These are phyloP conservation scores for Cercospora nicotianae DNA, from an alignment of 2,329 filamentous ascomycete genomes.

Conservation along the genomic window DNA sequence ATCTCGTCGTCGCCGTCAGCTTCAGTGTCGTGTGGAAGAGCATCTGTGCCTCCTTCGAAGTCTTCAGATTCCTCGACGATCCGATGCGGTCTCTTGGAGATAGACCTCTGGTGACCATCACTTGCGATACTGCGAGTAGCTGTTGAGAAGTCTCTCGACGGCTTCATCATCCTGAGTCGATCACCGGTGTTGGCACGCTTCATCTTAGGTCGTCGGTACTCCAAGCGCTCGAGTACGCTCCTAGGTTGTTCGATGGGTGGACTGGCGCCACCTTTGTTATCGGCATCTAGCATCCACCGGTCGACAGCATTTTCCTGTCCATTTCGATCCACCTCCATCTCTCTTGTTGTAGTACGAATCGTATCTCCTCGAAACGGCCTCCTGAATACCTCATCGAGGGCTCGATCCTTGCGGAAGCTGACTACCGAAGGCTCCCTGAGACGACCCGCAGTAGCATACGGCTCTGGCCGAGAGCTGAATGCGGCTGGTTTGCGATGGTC, in stretches of 20 bases:
- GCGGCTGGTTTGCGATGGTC: slow-evolving; percentile 35
- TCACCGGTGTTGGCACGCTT: slow-evolving; percentile 51
- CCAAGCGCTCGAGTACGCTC: slow-evolving; percentile 59
- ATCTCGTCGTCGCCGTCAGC: slow-evolving; percentile 90
- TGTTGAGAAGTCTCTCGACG: slow-evolving; percentile 50
- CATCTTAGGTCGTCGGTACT: slow-evolving; percentile 55
- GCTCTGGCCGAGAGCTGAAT: slow-evolving; percentile 44
- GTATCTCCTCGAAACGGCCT: slow-evolving; percentile 62
- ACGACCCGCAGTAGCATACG: slow-evolving; percentile 66
- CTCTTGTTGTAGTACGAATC: slow-evolving; percentile 54
- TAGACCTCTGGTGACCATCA: slow-evolving; percentile 52
- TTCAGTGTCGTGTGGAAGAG: slow-evolving; percentile 65
- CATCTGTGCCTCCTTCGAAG: slow-evolving; percentile 41
- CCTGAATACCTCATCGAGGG: slow-evolving; percentile 87
- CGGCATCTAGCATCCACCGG: slow-evolving; percentile 80
- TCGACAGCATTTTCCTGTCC: slow-evolving; percentile 80
- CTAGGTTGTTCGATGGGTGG: slow-evolving; percentile 63
- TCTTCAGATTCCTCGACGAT: slow-evolving; percentile 49
- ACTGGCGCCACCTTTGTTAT: slow-evolving; percentile 54
- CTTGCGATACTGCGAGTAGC: slow-evolving; percentile 57
- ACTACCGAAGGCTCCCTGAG: slow-evolving; percentile 78
- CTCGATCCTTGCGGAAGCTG: slow-evolving; percentile 85
- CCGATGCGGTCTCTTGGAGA: slow-evolving; percentile 43
- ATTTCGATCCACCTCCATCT: slow-evolving; percentile 56
- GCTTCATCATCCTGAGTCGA: slow-evolving; percentile 29